Evolutionary conservation across 495 filamentous ascomycete genomes (phyloP).

Genomic region (Aspergillus diversus): DNA sequence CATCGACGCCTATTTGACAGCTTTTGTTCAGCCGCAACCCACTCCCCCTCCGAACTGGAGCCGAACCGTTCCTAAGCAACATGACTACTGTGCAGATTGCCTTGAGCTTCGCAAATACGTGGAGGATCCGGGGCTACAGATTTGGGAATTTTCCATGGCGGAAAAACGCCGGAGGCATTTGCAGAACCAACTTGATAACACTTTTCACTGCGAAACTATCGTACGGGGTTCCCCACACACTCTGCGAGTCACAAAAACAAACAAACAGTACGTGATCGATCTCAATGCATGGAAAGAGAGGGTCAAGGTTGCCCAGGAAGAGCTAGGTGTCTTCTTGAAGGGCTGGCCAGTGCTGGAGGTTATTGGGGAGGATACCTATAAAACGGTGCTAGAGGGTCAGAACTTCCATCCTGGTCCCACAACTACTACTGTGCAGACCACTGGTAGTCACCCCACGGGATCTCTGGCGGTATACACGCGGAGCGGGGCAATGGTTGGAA

Average conservation of each 20-base stretch:
- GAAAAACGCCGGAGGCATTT: conserved; percentile 4
- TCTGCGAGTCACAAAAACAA: conserved; percentile 1
- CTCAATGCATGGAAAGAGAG: not conserved
- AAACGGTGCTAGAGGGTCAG: not conserved
- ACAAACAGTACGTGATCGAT: not conserved
- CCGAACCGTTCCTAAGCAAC: not conserved
- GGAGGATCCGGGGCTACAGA: not conserved
- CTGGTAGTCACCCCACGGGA: not conserved
- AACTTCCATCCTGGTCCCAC: not conserved
- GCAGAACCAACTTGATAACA: not conserved
- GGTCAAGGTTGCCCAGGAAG: not conserved
- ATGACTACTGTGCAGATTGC: not conserved
- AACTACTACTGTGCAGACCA: not conserved
- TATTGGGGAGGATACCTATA: not conserved
- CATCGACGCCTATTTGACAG: not conserved
- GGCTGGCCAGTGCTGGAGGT: not conserved
- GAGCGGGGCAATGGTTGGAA: not conserved
- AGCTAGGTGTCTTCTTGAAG: not conserved
- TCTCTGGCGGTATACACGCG: not conserved
- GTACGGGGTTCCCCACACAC: not conserved
- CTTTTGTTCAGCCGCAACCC: not conserved
- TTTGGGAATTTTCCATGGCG: not conserved
- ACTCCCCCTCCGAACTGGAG: not conserved
- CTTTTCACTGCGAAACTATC: not conserved
- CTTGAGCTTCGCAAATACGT: not conserved